phyloP scores from a whole-genome alignment of 2,329 filamentous ascomycete species.

The Diaporthe citri region DNA sequence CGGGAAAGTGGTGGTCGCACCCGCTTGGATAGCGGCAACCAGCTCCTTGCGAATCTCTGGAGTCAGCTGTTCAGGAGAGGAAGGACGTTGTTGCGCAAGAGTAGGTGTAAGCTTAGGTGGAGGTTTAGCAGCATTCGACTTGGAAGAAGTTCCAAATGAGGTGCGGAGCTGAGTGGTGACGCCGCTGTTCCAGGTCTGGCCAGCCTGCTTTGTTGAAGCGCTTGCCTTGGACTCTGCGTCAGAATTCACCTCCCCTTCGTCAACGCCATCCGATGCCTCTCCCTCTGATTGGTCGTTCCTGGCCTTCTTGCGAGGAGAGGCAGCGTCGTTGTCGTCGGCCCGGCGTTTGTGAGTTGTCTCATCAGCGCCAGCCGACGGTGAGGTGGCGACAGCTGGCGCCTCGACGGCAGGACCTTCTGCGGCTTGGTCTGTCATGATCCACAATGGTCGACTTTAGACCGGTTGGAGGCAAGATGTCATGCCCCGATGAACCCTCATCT shows the following conservation, averaged over 20 bases:
- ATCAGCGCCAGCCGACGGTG: background rate
- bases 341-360: constrained; percentile 21
- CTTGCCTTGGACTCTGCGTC: constrained; percentile 20
- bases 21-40: constrained; percentile 19
- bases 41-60: constrained; percentile 26
- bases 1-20: background rate
- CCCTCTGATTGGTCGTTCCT: constrained; percentile 10
- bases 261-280: constrained; percentile 29
- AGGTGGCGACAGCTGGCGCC: constrained; percentile 2
- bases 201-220: constrained; percentile 32
- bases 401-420: constrained; percentile 4
- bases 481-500: background rate
- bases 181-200: constrained; percentile 45
- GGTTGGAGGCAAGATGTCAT: constrained; percentile 19
- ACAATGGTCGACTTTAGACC: constrained; percentile 16
- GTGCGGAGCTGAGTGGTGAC: constrained; percentile 41
- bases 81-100: background rate
- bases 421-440: constrained; percentile 11
- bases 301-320: constrained; percentile 37
- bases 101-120: background rate
- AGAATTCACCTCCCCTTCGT: constrained; percentile 33
- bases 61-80: constrained; percentile 19
- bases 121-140: background rate
- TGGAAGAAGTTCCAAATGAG: constrained; percentile 36
- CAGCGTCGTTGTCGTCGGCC: background rate